Evolutionary conservation across 1,284 basidiomycete species (phyloP).

Genomic region (Fomitiporia mediterranea): DNA sequence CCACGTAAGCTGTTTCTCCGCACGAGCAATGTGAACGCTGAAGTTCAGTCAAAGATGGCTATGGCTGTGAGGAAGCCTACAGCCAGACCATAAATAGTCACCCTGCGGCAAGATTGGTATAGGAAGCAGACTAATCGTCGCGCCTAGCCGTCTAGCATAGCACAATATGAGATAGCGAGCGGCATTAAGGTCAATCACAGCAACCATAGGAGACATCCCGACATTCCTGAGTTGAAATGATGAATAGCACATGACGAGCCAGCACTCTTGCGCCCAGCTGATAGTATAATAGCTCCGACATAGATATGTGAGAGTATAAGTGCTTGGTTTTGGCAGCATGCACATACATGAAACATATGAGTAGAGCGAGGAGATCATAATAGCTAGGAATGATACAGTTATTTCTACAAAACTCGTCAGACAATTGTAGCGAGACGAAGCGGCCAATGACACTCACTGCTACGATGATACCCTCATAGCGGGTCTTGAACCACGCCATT

Average conservation of each 20-base stretch:
- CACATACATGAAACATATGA: conserved; percentile 17
- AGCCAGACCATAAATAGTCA: too few species aligned
- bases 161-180: too few species aligned
- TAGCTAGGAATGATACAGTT: conserved; percentile 9
- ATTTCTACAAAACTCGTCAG: conserved; percentile 15
- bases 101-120: too few species aligned
- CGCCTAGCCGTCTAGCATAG: too few species aligned
- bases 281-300: not conserved
- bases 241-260: not conserved
- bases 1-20: not conserved
- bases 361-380: conserved; percentile 15
- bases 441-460: conserved; percentile 43
- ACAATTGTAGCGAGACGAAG: not conserved
- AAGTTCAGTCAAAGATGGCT: too few species aligned
- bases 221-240: not conserved
- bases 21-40: not conserved
- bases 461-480: conserved; percentile 95
- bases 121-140: too few species aligned
- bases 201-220: not conserved
- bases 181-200: too few species aligned
- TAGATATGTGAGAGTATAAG: not conserved
- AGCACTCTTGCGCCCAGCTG: not conserved
- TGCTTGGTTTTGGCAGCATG: conserved; percentile 5
- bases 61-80: too few species aligned
- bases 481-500: conserved; percentile 97